These are phyloP conservation scores for Elaeagnus macrophylla DNA, from an alignment of 306 rosid species.

Conservation along the genomic window DNA sequence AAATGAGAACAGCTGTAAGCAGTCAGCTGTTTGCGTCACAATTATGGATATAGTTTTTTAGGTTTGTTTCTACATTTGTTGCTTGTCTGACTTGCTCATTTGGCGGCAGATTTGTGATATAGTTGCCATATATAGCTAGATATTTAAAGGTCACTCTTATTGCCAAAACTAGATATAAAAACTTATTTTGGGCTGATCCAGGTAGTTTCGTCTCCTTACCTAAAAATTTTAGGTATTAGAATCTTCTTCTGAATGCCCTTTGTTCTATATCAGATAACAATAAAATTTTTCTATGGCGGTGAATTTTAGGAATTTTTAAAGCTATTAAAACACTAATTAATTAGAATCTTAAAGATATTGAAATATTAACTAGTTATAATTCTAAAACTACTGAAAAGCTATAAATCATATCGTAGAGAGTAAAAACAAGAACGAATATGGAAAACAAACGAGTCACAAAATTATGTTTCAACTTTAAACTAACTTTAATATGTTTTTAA, in stretches of 20 bases:
- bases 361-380: too few species aligned
- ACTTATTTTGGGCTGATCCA: constrained; percentile 89
- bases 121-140: constrained; percentile 87
- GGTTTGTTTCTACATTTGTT: too few species aligned
- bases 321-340: too few species aligned
- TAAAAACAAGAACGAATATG: too few species aligned
- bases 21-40: neutral
- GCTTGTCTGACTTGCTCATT: constrained; percentile 7
- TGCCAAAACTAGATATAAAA: constrained; percentile 81
- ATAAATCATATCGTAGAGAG: too few species aligned
- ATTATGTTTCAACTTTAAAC: too few species aligned
- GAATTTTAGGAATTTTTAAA: constrained; percentile 87
- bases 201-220: constrained; percentile 35
- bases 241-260: neutral
- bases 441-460: too few species aligned
- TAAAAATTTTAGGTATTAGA: neutral
- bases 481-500: too few species aligned
- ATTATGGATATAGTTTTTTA: neutral
- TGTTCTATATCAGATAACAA: constrained; percentile 1
- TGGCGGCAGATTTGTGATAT: constrained; percentile 86
- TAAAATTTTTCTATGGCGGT: constrained; percentile 35
- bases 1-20: constrained; percentile 98
- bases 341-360: too few species aligned
- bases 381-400: too few species aligned
- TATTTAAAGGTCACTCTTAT: constrained; percentile 74